Base-by-base conservation (phyloP, 352 stramenopile species). In the Peronospora destructor region DNA sequence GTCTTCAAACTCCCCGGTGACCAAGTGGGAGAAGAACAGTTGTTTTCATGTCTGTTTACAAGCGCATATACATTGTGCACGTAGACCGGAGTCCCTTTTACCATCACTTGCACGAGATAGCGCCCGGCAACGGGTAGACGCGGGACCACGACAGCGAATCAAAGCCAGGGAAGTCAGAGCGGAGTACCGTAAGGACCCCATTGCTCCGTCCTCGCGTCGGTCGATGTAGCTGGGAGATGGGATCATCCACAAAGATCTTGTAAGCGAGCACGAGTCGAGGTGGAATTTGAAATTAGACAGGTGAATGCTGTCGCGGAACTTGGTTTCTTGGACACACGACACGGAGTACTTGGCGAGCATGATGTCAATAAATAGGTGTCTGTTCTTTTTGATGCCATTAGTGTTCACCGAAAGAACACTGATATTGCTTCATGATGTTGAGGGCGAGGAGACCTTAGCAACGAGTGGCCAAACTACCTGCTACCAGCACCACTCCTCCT, bases 91-190 rank as follows among this genome's bases (percentile, higher is more conserved):
- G 36, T 4, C 2, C 36, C 3, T 2, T 42, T 17, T 9, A 42
- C 36, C 36, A 26, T 42, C 36, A 42, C 36, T n/a, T 42, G 29
- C 13, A 42, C 36, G 11, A 42, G 17, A n/a, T 42, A 42, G 10
- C 36, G 36, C 0, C 36, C 36, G 17, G 36, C 4, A 9, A 42
- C 4, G 1, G 36, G 1, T 0, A 42, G 4, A 42, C 16, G 16
- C 0, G 36, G 14, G 9, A 42, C 4, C 6, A 1, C 17, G 19
- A 42, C 36, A 42, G 36, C 36, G 36, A 29, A 6, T 25, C 17
- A 8, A 42, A 42, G 14, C 6, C 17, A 7, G 36, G 36, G 36
- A 42, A 42, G 36, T 42, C 36, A 29, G 36, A n/a, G 9, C 36
- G 36, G 9, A 42, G 36, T 9, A 42, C 9, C 3, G 36, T 42